Evolutionary conservation across 441 rosid species (phyloP).

Genomic region (Populus tomentosa): DNA sequence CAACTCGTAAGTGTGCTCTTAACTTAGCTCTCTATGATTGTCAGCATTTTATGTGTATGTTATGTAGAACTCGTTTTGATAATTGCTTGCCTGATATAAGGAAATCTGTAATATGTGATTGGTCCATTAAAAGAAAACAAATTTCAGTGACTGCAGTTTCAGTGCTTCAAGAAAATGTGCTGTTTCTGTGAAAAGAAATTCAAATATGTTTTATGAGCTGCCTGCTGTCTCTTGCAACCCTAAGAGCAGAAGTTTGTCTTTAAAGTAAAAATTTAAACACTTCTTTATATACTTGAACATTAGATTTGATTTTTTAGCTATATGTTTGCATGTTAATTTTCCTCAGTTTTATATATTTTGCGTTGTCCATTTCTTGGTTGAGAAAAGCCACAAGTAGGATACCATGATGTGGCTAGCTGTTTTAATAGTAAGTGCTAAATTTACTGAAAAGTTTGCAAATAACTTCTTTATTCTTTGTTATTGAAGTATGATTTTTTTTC

Average conservation of each 20-base stretch:
- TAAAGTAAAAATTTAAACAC: not conserved
- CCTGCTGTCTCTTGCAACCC: not conserved
- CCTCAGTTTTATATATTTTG: not conserved
- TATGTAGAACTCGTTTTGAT: not conserved
- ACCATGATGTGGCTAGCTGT: not conserved
- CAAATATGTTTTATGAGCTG: not conserved
- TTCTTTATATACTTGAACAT: not conserved
- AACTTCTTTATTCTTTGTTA: not conserved
- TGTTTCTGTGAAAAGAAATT: not conserved
- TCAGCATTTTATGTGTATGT: not conserved
- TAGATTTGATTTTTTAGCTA: not conserved
- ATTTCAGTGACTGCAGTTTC: not conserved
- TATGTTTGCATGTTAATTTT: not conserved
- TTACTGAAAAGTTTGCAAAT: not conserved
- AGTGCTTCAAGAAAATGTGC: not conserved
- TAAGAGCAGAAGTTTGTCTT: not conserved
- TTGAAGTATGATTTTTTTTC: conserved; percentile 4
- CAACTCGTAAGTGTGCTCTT: conserved; percentile 52
- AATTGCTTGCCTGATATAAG: not conserved
- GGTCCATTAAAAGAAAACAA: not conserved
- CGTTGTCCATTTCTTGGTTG: not conserved
- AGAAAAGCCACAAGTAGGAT: not conserved
- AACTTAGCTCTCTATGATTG: not conserved
- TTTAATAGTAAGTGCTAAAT: not conserved
- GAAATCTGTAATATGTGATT: not conserved